Conservation (phyloP, 345 rosid genomes). For the Salix purpurea region DNA sequence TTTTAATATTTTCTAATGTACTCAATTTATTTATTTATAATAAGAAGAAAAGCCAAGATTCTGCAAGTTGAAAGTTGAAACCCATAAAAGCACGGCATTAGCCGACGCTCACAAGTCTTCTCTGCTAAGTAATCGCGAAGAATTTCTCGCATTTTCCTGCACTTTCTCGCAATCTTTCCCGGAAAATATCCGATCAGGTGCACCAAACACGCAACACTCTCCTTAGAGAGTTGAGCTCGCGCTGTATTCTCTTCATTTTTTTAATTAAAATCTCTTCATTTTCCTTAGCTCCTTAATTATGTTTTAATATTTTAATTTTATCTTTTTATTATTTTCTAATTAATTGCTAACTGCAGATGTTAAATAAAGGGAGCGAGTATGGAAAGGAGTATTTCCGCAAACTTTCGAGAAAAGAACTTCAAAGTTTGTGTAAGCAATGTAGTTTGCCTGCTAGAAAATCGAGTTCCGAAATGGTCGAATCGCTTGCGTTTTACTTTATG, state of each 20-base stretch:
- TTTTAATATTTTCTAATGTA: not conserved
- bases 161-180: constrained; percentile 39
- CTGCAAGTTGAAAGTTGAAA: not conserved
- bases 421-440: constrained; percentile 60
- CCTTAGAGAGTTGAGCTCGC: not conserved
- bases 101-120: constrained; percentile 1
- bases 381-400: constrained; percentile 34
- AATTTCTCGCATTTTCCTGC: constrained; percentile 18
- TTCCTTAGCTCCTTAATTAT: not conserved
- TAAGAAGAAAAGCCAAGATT: not conserved
- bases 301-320: too few relatives aligned
- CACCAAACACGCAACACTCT: not conserved
- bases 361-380: constrained; percentile 34
- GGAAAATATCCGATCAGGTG: constrained; percentile 40
- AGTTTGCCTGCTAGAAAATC: constrained; percentile 72
- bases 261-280: not conserved
- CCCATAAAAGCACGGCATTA: not conserved
- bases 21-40: not conserved
- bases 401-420: constrained; percentile 72
- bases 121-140: not conserved
- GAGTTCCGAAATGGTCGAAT: constrained; percentile 56
- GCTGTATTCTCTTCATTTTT: constrained; percentile 8
- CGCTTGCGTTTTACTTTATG: constrained; percentile 44
- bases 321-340: not conserved
- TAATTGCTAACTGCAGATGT: not conserved